A percentile compares a stretch with the other conserved stretches of the same genome.
Evolutionary conservation across 2,329 filamentous ascomycete genomes (phyloP).

Genomic region (Berkeleyomyces rouxiae): DNA sequence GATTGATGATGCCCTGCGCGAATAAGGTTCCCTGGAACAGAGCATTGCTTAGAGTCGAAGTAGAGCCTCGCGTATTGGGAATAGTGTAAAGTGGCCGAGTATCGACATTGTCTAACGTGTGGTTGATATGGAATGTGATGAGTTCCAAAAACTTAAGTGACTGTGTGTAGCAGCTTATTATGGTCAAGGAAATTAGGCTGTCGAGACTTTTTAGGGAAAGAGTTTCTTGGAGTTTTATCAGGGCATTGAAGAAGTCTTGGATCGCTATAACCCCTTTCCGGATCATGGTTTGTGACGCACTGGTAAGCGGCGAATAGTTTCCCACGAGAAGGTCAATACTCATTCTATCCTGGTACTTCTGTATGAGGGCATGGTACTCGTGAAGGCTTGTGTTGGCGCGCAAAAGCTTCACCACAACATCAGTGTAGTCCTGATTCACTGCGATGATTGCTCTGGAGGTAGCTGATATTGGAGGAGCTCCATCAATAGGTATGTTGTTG

Average conservation of each 20-base stretch:
- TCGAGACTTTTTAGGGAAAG: constrained; percentile 14
- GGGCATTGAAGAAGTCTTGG: constrained; percentile 16
- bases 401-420: not conserved
- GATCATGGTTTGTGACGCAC: constrained; percentile 11
- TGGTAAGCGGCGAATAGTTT: constrained; percentile 15
- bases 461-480: not conserved
- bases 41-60: constrained; percentile 17
- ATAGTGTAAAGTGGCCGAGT: constrained; percentile 13
- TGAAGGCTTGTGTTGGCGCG: constrained; percentile 10
- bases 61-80: constrained; percentile 17
- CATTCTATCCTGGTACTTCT: constrained; percentile 5
- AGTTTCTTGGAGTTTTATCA: not conserved
- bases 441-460: not conserved
- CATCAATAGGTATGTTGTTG: not conserved
- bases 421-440: not conserved
- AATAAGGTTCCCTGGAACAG: constrained; percentile 19
- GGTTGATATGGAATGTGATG: constrained; percentile 14
- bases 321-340: constrained; percentile 6
- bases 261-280: constrained; percentile 15
- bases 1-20: constrained; percentile 17
- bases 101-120: constrained; percentile 14
- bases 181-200: constrained; percentile 18
- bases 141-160: constrained; percentile 18
- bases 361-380: constrained; percentile 13
- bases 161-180: constrained; percentile 20